These are phyloP conservation scores for Starmerella asiatica DNA, from an alignment of 805 yeast genomes.

Conservation along the genomic window DNA sequence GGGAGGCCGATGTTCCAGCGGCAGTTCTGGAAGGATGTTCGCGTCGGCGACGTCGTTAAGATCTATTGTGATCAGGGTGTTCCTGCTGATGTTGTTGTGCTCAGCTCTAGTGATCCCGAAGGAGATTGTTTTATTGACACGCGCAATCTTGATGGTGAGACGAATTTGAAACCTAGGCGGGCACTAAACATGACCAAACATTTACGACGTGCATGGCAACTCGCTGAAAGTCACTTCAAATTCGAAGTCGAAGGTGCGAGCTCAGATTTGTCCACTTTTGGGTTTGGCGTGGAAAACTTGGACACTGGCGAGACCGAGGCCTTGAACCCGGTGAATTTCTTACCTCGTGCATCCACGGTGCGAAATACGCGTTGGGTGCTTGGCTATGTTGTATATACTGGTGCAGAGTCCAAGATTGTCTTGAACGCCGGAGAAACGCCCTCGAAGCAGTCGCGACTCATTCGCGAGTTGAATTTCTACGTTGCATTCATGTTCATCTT, in stretches of 20 bases:
- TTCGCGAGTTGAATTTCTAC: slow-evolving; percentile 52
- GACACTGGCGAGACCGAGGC: slow-evolving; percentile 38
- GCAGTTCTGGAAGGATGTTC: slow-evolving; percentile 56
- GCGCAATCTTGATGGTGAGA: slow-evolving; percentile 61
- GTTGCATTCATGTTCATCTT: slow-evolving; percentile 50
- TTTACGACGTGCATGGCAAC: slow-evolving; percentile 43
- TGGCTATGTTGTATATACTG: slow-evolving; percentile 65
- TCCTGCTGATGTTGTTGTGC: slow-evolving; percentile 60
- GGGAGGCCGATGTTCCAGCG: slow-evolving; percentile 29
- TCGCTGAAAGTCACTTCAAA: slow-evolving; percentile 44
- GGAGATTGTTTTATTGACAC: slow-evolving; percentile 59
- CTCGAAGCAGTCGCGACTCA: slow-evolving; percentile 50
- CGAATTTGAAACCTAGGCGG: slow-evolving; percentile 50
- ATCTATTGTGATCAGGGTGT: slow-evolving; percentile 58
- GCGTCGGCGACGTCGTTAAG: slow-evolving; percentile 61
- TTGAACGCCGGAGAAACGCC: slow-evolving; percentile 69
- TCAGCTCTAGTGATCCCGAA: slow-evolving; percentile 58
- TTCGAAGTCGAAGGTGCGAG: slow-evolving; percentile 66
- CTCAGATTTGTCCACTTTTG: slow-evolving; percentile 47
- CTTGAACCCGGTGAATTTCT: slow-evolving; percentile 44
- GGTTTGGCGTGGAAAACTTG: slow-evolving; percentile 43
- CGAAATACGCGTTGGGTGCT: slow-evolving; percentile 67
- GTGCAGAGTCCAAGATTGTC: slow-evolving; percentile 63
- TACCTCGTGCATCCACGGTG: slow-evolving; percentile 59
- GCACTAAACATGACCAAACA: slow-evolving; percentile 42